A percentile compares a stretch with the other conserved stretches of the same genome.
Conservation (phyloP, 2,329 filamentous ascomycete species). For the Stagonosporopsis chrysanthemi region DNA sequence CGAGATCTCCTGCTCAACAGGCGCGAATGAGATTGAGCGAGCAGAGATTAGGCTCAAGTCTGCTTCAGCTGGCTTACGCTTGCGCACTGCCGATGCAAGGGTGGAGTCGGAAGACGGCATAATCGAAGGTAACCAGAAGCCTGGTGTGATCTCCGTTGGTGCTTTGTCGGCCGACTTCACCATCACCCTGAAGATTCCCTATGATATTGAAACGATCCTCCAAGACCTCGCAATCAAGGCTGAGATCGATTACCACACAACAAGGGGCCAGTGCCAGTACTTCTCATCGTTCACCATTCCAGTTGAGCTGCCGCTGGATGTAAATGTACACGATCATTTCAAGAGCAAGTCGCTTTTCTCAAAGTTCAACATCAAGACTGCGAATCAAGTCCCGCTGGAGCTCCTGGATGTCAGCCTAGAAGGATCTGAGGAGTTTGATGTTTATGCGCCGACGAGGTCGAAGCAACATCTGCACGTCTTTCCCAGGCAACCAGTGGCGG, state of each 20-base stretch:
- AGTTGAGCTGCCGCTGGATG: conserved; percentile 82
- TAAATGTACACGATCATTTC: conserved; percentile 97
- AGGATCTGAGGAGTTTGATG: conserved; percentile 72
- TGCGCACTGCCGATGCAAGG: conserved; percentile 61
- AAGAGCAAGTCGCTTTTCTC: conserved; percentile 84
- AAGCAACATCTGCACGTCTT: conserved; percentile 69
- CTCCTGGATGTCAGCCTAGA: conserved; percentile 75
- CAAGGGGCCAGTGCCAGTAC: conserved; percentile 70
- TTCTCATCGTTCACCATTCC: conserved; percentile 69
- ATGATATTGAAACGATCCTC: conserved; percentile 80
- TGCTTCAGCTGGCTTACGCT: conserved; percentile 66
- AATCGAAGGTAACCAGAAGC: conserved; percentile 54
- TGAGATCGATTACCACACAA: conserved; percentile 78
- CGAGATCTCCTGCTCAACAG: conserved; percentile 75
- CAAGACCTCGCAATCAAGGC: conserved; percentile 74
- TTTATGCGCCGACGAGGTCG: conserved; percentile 62
- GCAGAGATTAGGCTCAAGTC: conserved; percentile 63
- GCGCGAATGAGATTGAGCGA: conserved; percentile 71
- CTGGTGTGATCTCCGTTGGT: conserved; percentile 57
- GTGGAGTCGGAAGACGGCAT: conserved; percentile 52
- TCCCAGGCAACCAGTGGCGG: conserved; percentile 78
- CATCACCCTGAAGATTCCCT: conserved; percentile 74
- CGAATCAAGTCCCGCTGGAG: conserved; percentile 75
- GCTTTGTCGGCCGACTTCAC: conserved; percentile 54
- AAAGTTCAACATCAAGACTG: conserved; percentile 87